phyloP scores from a whole-genome alignment of 495 filamentous ascomycete genomes.

The Podospora anserina region DNA sequence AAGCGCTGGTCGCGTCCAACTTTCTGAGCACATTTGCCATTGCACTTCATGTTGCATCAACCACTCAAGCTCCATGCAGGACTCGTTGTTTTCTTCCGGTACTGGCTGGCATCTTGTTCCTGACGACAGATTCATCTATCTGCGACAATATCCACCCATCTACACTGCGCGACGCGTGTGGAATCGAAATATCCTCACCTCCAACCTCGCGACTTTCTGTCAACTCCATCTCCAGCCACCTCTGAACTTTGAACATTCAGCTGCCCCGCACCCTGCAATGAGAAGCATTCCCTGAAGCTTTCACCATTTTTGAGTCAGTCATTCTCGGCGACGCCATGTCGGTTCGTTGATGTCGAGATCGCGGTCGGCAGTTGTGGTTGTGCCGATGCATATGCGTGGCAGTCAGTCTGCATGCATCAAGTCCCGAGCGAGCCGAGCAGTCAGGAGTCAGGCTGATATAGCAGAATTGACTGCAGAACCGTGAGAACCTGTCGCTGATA shows the following conservation, averaged over 20 bases:
- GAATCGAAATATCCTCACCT: not conserved
- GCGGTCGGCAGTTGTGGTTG: not conserved
- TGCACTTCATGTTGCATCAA: not conserved
- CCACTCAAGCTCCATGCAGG: not conserved
- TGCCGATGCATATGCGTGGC: not conserved
- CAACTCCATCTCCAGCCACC: not conserved
- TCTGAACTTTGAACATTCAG: not conserved
- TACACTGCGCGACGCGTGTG: not conserved
- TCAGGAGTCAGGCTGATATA: not conserved
- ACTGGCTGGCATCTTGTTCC: not conserved
- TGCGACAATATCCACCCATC: not conserved
- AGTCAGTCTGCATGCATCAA: not conserved
- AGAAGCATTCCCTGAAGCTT: not conserved
- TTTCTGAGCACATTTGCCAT: not conserved
- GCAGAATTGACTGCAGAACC: not conserved
- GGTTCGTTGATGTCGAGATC: not conserved
- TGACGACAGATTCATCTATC: not conserved
- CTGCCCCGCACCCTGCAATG: not conserved
- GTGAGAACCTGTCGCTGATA: not conserved
- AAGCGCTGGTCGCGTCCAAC: not conserved
- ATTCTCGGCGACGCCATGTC: not conserved
- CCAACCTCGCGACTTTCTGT: not conserved
- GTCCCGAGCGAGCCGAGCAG: slow-evolving; percentile 1
- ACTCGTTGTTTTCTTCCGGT: not conserved
- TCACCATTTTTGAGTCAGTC: not conserved